Percentiles rank a stretch among this genome's conserved stretches.
phyloP scores from a whole-genome alignment of 306 rosid genomes.

The Vigna hirtella region DNA sequence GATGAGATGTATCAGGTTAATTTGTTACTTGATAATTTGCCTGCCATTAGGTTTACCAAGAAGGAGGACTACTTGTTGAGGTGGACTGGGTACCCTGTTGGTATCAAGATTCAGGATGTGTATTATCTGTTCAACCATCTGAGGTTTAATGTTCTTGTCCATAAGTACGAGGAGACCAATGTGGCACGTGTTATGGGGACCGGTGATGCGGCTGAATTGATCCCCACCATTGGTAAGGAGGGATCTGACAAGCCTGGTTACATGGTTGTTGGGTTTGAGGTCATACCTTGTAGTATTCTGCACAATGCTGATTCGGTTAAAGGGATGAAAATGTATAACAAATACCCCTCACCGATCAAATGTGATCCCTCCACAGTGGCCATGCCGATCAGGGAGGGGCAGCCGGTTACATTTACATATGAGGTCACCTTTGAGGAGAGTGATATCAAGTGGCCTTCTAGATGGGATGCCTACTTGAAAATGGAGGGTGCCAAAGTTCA shows the following conservation, averaged over 20 bases:
- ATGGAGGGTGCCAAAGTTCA: conserved; percentile 98
- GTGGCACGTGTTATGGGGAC: conserved; percentile 95
- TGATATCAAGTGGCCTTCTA: conserved; percentile 96
- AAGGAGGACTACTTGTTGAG: conserved; percentile 75
- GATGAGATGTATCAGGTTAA: conserved; percentile 98
- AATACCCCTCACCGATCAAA: conserved; percentile 59
- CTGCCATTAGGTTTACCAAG: conserved; percentile 86
- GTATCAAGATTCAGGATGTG: conserved; percentile 83
- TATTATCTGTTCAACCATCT: conserved; percentile 89
- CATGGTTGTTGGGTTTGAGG: conserved; percentile 98
- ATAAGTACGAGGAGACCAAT: conserved; percentile 84
- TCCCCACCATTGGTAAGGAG: conserved; percentile 58
- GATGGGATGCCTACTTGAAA: conserved; percentile 99
- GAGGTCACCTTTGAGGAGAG: conserved; percentile 91
- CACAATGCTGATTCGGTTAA: conserved; percentile 65
- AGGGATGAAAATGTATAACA: conserved; percentile 58
- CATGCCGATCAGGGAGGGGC: conserved; percentile 77
- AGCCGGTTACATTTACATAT: conserved; percentile 74
- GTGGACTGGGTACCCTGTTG: conserved; percentile 95
- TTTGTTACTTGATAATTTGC: conserved; percentile 70
- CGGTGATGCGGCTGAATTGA: conserved; percentile 86
- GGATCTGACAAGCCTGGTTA: conserved; percentile 73
- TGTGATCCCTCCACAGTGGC: conserved; percentile 83
- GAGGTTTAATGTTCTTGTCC: conserved; percentile 90
- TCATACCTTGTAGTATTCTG: conserved; percentile 78